phyloP scores from a whole-genome alignment of 2,329 filamentous ascomycete genomes.

The Ustulina deusta region DNA sequence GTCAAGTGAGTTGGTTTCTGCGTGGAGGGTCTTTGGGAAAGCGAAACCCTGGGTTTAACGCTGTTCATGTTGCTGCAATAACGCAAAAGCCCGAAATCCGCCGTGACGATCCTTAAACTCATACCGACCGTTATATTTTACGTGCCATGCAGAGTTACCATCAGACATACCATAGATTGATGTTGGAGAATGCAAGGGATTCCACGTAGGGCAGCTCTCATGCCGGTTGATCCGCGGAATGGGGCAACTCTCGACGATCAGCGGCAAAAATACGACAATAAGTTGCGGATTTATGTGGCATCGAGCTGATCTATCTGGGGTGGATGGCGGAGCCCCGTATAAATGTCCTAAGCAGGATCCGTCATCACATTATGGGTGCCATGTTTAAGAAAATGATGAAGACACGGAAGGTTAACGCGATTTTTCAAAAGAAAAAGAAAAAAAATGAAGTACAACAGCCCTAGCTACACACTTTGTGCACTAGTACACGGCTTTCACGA shows the following conservation, averaged over 20 bases:
- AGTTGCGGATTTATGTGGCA: neutral
- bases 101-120: neutral
- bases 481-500: neutral
- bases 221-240: conserved; percentile 14
- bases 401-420: neutral
- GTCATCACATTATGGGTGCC: neutral
- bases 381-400: neutral
- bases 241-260: neutral
- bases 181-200: conserved; percentile 9
- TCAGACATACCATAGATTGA: neutral
- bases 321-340: neutral
- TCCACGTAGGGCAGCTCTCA: neutral
- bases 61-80: neutral
- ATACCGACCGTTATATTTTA: neutral
- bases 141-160: neutral
- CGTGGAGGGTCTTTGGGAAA: neutral
- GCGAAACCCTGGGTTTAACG: neutral
- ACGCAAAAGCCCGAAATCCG: neutral
- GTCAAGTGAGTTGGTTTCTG: neutral
- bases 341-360: neutral
- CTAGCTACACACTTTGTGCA: neutral
- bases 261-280: neutral
- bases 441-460: too few species aligned
- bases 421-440: too few species aligned
- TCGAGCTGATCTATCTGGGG: neutral